Base-by-base conservation (phyloP, 2,329 filamentous ascomycete genomes). In the Ophiostoma quercus region DNA sequence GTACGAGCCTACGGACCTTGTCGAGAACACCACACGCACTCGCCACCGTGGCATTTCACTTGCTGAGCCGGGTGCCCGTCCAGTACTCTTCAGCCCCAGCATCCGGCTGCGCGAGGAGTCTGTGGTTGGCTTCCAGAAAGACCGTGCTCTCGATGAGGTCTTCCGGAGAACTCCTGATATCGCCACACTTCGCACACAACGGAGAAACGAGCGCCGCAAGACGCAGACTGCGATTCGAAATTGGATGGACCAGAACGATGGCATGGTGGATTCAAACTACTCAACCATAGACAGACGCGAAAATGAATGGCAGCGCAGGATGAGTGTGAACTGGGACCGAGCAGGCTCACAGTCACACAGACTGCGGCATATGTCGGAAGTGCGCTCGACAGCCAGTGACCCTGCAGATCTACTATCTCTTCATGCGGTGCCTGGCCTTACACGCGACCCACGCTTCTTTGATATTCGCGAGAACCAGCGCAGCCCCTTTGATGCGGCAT, bases 71-170 rank as follows among this genome's bases (percentile, higher is more conserved):
- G 78, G 82, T 14, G 82, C 79, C 72, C 81, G 87, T 66, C 81
- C 84, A 7, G 87, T 87, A 37, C 80, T 93, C 7, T 95, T 96
- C 77, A 93, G 90, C 75, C 91, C 91, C 19, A 88, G 84, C 72
- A 77, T 88, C 69, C 85, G 92, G 22, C 83, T 93, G 34, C 88
- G 92, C 63, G 93, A 96, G 77, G 93, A 94, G 71, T 97, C 94
- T 0, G 88, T 97, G 68, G 88, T 91, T 47, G 95, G 93, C 0
- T 94, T 90, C 75, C 91, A 94, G 75, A 96, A 97, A 76, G 94
- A 97, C 74, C 89, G 88, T 68, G 94, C 92, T 8, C 81, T 98
- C 29, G 94, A 97, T 74, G 94, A 97, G 76, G 92, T 98, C 0
- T 98, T 98, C 77, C 86, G 92, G 72, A 83, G 86, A 22, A 87